A percentile compares a stretch with the other conserved stretches of the same genome.
phyloP scores from a whole-genome alignment of 768 basidiomycete genomes.

The Lyophyllum semitale region DNA sequence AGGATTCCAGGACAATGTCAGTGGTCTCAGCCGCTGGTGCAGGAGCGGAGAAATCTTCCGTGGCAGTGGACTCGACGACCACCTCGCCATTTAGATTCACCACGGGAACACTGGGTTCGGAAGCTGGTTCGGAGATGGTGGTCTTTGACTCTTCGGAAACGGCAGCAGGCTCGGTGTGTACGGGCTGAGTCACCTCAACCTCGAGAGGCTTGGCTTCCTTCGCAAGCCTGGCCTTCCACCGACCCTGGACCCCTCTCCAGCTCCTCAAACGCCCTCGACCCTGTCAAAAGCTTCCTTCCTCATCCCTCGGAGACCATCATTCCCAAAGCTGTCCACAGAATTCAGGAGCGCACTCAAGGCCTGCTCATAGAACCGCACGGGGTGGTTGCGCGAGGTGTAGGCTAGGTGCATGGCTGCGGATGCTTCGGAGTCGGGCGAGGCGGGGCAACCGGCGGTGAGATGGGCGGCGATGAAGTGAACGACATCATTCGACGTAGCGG shows the following conservation, averaged over 20 bases:
- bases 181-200: slow-evolving; percentile 3
- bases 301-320: slow-evolving; percentile 47
- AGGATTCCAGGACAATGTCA: neutral
- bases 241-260: slow-evolving; percentile 50
- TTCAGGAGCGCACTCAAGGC: slow-evolving; percentile 63
- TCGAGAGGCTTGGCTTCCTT: slow-evolving; percentile 22
- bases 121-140: neutral
- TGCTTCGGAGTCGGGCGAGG: slow-evolving; percentile 17
- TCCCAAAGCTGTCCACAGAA: slow-evolving; percentile 61
- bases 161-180: neutral
- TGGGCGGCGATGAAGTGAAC: slow-evolving; percentile 37
- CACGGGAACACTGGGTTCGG: neutral
- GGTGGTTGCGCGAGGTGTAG: slow-evolving; percentile 59
- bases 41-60: neutral
- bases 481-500: slow-evolving; percentile 30
- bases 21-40: neutral
- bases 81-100: neutral
- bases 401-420: slow-evolving; percentile 42
- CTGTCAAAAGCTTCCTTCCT: slow-evolving; percentile 56
- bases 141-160: neutral
- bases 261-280: slow-evolving; percentile 60
- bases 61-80: neutral
- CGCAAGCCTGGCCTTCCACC: slow-evolving; percentile 31
- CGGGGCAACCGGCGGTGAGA: slow-evolving; percentile 22
- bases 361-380: slow-evolving; percentile 64